These are phyloP conservation scores for Thermothelomyces thermophilus DNA, from an alignment of 2,329 filamentous ascomycete species.

Conservation along the genomic window DNA sequence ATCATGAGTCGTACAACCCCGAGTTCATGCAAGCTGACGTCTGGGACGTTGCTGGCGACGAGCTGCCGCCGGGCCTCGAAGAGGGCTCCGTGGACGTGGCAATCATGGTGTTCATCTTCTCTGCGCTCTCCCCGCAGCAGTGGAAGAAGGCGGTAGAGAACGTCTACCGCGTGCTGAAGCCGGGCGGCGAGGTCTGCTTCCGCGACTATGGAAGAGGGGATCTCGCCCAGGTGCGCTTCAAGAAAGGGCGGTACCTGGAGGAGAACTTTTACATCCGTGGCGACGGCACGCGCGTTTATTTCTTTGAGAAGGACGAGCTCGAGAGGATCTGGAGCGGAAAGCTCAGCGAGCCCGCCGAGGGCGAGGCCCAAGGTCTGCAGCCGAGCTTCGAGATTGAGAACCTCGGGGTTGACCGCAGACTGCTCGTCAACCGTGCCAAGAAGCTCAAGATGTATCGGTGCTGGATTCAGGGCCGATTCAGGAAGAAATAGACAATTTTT, in stretches of 20 bases:
- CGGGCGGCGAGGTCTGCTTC: slow-evolving; percentile 89
- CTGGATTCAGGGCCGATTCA: slow-evolving; percentile 84
- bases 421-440: slow-evolving; percentile 85
- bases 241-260: slow-evolving; percentile 86
- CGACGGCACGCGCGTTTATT: slow-evolving; percentile 94
- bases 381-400: slow-evolving; percentile 71
- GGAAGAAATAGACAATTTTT: slow-evolving; percentile 48
- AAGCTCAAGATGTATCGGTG: slow-evolving; percentile 98
- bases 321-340: slow-evolving; percentile 65
- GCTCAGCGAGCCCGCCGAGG: slow-evolving; percentile 22
- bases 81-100: slow-evolving; percentile 85
- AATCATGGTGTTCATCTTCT: slow-evolving; percentile 96
- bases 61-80: slow-evolving; percentile 67
- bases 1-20: slow-evolving; percentile 67
- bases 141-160: slow-evolving; percentile 81
- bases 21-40: slow-evolving; percentile 78
- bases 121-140: slow-evolving; percentile 75
- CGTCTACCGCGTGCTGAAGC: slow-evolving; percentile 75
- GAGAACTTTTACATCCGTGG: slow-evolving; percentile 97
- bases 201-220: slow-evolving; percentile 95
- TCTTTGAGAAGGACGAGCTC: slow-evolving; percentile 85
- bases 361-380: slow-evolving; percentile 24
- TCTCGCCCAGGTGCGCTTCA: slow-evolving; percentile 92
- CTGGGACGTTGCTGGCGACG: slow-evolving; percentile 76
- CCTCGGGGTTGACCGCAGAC: slow-evolving; percentile 75